Conservation (phyloP, 129 eudicot genomes). For the Saposhnikovia divaricata region DNA sequence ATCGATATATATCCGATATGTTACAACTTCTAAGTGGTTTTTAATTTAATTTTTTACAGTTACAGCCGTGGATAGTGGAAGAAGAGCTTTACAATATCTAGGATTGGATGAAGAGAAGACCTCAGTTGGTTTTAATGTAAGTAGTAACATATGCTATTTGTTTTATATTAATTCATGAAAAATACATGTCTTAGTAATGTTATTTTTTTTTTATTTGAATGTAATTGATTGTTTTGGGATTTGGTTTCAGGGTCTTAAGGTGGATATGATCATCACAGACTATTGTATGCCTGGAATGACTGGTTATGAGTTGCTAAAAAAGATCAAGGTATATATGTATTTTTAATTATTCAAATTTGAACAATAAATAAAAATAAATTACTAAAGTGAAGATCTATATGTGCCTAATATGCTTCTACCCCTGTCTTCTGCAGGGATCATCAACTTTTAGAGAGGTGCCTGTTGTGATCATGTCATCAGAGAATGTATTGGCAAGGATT, state of each 20-base stretch:
- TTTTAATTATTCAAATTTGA: neutral
- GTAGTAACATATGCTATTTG: neutral
- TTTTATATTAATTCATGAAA: too few relatives aligned
- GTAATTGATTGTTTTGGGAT: neutral
- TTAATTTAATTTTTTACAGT: constrained; percentile 31
- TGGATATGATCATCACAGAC: constrained; percentile 86
- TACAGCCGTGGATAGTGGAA: constrained; percentile 89
- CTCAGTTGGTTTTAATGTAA: constrained; percentile 51
- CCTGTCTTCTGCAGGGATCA: constrained; percentile 42
- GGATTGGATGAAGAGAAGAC: constrained; percentile 67
- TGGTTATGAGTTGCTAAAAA: constrained; percentile 87
- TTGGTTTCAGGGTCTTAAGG: constrained; percentile 50
- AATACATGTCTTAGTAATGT: too few relatives aligned
- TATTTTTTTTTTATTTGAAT: neutral
- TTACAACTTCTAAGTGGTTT: neutral
- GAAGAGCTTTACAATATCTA: constrained; percentile 70
- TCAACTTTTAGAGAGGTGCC: constrained; percentile 79
- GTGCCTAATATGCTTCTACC: neutral
- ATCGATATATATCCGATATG: too few relatives aligned
- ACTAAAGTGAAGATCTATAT: neutral
- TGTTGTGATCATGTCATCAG: constrained; percentile 95
- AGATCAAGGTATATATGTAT: constrained; percentile 57
- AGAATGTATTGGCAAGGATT: constrained; percentile 73
- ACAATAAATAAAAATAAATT: neutral
- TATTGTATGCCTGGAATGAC: constrained; percentile 99